phyloP scores from a whole-genome alignment of 2,329 filamentous ascomycete genomes.

The Xenosphaeropsis pyriputrescens region DNA sequence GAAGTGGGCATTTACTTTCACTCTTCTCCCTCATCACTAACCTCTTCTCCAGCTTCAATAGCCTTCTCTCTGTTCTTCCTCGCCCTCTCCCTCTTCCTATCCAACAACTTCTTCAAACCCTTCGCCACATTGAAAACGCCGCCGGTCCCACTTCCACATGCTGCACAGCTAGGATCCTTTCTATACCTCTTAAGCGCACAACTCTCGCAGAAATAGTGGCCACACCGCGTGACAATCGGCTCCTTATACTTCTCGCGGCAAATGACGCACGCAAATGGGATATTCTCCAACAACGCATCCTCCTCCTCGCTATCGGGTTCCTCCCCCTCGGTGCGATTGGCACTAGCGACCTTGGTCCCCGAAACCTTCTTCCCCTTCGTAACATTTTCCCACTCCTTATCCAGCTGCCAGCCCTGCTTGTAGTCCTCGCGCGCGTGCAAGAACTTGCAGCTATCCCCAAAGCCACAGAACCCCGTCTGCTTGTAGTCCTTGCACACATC shows the following conservation, averaged over 20 bases:
- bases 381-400: constrained; percentile 82
- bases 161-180: constrained; percentile 70
- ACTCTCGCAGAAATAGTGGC: constrained; percentile 89
- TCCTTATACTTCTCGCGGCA: constrained; percentile 21
- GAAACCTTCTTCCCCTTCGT: constrained; percentile 55
- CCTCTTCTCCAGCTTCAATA: constrained; percentile 35
- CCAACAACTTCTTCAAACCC: constrained; percentile 62
- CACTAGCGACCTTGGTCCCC: constrained; percentile 30
- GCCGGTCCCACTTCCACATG: constrained; percentile 67
- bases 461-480: constrained; percentile 44
- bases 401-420: constrained; percentile 89
- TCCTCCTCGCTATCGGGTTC: constrained; percentile 30
- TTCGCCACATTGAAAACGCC: constrained; percentile 82
- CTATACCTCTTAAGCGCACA: constrained; percentile 80
- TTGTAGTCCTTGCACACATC: constrained; percentile 96
- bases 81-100: constrained; percentile 43
- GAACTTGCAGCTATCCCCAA: constrained; percentile 56
- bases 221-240: constrained; percentile 78
- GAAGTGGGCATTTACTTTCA: not conserved
- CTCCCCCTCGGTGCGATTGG: constrained; percentile 15
- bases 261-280: constrained; percentile 20
- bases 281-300: constrained; percentile 16
- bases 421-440: constrained; percentile 64
- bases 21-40: constrained; percentile 27
- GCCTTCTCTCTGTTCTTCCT: constrained; percentile 34